Base-by-base conservation (phyloP, 148 eudicot species). In the Pharnaceum exiguum region DNA sequence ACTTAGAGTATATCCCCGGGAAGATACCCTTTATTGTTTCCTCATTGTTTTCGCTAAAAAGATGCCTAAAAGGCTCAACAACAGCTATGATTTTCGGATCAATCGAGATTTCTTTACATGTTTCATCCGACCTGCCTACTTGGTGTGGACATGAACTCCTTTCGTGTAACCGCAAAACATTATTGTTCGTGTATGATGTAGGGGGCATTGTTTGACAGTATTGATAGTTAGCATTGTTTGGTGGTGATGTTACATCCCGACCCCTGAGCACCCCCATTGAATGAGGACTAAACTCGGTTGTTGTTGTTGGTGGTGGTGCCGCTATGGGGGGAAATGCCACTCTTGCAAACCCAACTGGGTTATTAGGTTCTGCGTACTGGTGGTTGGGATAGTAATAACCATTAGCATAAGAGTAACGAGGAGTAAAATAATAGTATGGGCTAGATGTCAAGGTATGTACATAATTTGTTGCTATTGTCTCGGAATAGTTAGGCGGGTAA, bases 391-490 rank as follows among this genome's bases (percentile, higher is more conserved):
- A 17, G 10, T 57, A 40, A 32, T 8, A 26, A 5, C 44, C 43
- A 31, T 1, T 10, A 48, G 33, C 26, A 30, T 57, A 18, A 31
- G 57, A 28, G 29, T 11, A 51, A 53, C 29, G 67, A 27, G 73
- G 73, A 19, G 39, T 55, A 57, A 62, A 39, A 39, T 55, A 55
- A 48, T 47, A 46, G 62, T 62, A 55, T 22, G 73, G 73, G 10
- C n/a, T 55, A 36, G 61, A 46, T n/a, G 36, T 61, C 2, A 69
- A 67, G 19, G 60, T 28, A 37, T 61, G 48, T 19, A 54, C 73
- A 61, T 69, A 69, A 60, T 53, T 62, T 54, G 67, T 54, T 28
- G 62, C 73, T 48, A 69, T 62, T 37, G 62, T 55, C 43, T 69
- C 73, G 38, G 16, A 31, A 24, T 35, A 5, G 22, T 28, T n/a